Percentiles rank a stretch among this genome's conserved stretches.
Evolutionary conservation across 768 basidiomycete species (phyloP).

Genomic region (Lactarius evosmus): DNA sequence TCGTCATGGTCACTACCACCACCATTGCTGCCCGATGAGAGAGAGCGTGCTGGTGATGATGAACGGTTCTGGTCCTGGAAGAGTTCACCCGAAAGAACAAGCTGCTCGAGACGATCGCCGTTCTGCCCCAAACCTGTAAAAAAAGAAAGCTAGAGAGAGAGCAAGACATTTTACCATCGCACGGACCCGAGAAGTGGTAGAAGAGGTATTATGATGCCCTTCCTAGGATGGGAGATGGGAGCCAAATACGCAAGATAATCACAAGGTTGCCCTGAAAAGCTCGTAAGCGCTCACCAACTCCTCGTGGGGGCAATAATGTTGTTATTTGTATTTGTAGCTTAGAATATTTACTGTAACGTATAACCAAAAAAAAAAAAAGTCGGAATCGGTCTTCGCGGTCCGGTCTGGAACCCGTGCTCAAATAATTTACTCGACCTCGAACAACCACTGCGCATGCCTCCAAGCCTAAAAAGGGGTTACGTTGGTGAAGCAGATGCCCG

Average conservation of each 20-base stretch:
- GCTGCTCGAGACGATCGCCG: constrained; percentile 48
- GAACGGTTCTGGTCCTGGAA: constrained; percentile 55
- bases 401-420: neutral
- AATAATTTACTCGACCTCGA: neutral
- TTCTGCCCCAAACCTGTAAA: constrained; percentile 21
- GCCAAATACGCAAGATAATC: neutral
- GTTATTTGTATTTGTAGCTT: neutral
- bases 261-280: neutral
- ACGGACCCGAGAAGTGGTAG: neutral
- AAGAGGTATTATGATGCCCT: neutral
- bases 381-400: neutral
- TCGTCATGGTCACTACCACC: constrained; percentile 54
- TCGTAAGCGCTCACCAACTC: neutral
- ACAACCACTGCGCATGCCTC: constrained; percentile 1
- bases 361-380: neutral
- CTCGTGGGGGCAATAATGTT: neutral
- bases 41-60: constrained; percentile 64
- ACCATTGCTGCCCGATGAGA: constrained; percentile 44
- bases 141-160: neutral
- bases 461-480: constrained; percentile 10
- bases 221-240: neutral
- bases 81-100: constrained; percentile 74
- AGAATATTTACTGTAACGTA: no score
- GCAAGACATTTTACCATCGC: constrained; percentile 10
- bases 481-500: neutral